A percentile compares a stretch with the other conserved stretches of the same genome.
These are phyloP conservation scores for Neostapfia colusana DNA, from an alignment of 176 grass and related monocot genomes.

Conservation along the genomic window DNA sequence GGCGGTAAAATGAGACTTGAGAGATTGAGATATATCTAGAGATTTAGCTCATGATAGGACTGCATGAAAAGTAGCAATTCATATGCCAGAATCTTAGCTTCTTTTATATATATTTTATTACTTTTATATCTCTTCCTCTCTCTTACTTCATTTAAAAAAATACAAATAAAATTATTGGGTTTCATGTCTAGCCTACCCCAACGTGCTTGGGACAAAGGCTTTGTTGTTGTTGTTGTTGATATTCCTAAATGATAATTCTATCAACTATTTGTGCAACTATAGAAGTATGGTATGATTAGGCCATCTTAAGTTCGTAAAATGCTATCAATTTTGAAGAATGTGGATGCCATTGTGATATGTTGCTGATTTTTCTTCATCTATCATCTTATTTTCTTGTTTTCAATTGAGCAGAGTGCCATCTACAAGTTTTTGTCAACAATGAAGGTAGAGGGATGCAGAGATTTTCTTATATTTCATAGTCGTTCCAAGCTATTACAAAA, in stretches of 20 bases:
- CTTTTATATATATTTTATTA: no score
- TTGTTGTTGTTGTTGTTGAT: no score
- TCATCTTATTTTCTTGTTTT: constrained; percentile 26
- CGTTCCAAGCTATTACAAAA: constrained; percentile 31
- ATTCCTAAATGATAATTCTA: constrained; percentile 23
- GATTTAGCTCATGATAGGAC: no score
- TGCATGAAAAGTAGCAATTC: no score
- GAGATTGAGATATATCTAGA: no score
- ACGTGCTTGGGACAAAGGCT: no score
- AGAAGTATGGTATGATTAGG: background rate
- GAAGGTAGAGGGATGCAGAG: constrained; percentile 48
- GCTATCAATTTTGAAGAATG: background rate
- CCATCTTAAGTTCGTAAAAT: constrained; percentile 18
- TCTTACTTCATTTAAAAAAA: no score
- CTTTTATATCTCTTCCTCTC: no score
- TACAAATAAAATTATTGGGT: no score
- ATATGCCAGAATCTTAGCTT: no score
- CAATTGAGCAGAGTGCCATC: constrained; percentile 61
- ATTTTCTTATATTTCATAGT: constrained; percentile 35
- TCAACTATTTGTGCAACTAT: background rate
- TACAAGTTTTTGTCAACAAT: constrained; percentile 74
- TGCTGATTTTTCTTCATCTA: background rate
- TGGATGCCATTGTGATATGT: background rate
- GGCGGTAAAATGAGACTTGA: no score
- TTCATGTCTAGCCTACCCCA: no score